Evolutionary conservation across 2,329 filamentous ascomycete species (phyloP).

Genomic region (Teratosphaeria epicoccoides): DNA sequence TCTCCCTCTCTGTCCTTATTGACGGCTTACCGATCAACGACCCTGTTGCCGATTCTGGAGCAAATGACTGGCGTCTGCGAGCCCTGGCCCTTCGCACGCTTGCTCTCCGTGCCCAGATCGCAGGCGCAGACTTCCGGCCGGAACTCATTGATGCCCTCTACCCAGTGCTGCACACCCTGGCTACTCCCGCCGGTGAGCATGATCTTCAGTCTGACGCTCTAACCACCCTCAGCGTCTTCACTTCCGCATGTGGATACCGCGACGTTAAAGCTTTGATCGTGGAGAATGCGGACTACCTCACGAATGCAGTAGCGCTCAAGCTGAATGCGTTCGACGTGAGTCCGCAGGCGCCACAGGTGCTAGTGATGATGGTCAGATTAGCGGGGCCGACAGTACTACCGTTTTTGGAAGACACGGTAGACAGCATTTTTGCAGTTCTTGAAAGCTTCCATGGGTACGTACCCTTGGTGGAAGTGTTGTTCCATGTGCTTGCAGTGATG

Average conservation of each 20-base stretch:
- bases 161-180: conserved; percentile 79
- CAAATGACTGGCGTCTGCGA: conserved; percentile 59
- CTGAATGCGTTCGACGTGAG: conserved; percentile 88
- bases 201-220: conserved; percentile 72
- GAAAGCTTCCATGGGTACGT: conserved; percentile 93
- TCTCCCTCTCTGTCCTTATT: conserved; percentile 53
- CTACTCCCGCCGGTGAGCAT: conserved; percentile 47
- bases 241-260: conserved; percentile 60
- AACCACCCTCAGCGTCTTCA: conserved; percentile 69
- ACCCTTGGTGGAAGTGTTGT: conserved; percentile 71
- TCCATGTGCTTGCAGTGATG: conserved; percentile 69
- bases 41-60: conserved; percentile 5
- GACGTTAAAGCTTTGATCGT: conserved; percentile 71
- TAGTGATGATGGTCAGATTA: conserved; percentile 87
- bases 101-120: conserved; percentile 60
- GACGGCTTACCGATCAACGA: conserved; percentile 20
- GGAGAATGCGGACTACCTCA: conserved; percentile 89
- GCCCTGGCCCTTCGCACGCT: conserved; percentile 73
- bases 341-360: conserved; percentile 77
- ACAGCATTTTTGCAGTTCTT: conserved; percentile 83
- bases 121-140: conserved; percentile 59
- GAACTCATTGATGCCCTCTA: conserved; percentile 89
- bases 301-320: conserved; percentile 81
- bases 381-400: conserved; percentile 73
- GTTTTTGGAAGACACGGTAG: conserved; percentile 83